These are phyloP conservation scores for Elsinoe australis DNA, from an alignment of 2,329 filamentous ascomycete species.

Conservation along the genomic window DNA sequence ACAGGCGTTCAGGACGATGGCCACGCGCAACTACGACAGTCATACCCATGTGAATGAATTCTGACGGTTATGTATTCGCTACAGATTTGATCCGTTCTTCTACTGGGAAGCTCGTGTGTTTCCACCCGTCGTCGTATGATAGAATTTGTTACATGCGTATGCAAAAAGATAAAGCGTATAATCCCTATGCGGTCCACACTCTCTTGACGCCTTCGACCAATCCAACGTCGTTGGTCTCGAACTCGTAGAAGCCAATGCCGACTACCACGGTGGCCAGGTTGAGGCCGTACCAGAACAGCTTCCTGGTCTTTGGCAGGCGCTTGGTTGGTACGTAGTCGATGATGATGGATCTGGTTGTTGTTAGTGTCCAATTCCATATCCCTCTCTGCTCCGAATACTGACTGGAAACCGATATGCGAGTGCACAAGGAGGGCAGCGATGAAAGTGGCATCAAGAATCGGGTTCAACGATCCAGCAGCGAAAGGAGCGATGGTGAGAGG, in stretches of 20 bases:
- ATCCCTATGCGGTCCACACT: constrained; percentile 69
- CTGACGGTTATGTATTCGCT: neutral
- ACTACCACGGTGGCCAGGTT: constrained; percentile 71
- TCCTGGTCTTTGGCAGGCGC: constrained; percentile 60
- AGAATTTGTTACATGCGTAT: neutral
- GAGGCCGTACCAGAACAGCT: constrained; percentile 66
- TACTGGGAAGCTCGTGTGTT: too few species aligned
- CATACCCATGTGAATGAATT: neutral
- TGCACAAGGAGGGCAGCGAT: constrained; percentile 79
- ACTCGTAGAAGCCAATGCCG: constrained; percentile 88
- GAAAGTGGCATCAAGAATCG: constrained; percentile 75
- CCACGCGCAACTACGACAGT: neutral
- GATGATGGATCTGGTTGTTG: constrained; percentile 54
- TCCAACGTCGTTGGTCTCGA: constrained; percentile 97
- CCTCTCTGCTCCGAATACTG: constrained; percentile 34
- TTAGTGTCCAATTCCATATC: too few species aligned
- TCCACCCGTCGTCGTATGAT: too few species aligned
- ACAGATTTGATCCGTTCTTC: too few species aligned
- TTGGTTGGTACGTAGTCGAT: constrained; percentile 81
- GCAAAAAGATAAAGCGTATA: neutral
- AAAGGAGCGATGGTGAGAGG: constrained; percentile 88
- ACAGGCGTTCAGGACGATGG: too few species aligned
- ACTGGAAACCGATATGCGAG: constrained; percentile 93
- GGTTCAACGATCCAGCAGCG: constrained; percentile 84
- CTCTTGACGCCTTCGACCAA: constrained; percentile 82